Evolutionary conservation across 306 rosid genomes (phyloP), one percentile per base, ranked within the genome.

Genomic region (Medicago arabica): DNA sequence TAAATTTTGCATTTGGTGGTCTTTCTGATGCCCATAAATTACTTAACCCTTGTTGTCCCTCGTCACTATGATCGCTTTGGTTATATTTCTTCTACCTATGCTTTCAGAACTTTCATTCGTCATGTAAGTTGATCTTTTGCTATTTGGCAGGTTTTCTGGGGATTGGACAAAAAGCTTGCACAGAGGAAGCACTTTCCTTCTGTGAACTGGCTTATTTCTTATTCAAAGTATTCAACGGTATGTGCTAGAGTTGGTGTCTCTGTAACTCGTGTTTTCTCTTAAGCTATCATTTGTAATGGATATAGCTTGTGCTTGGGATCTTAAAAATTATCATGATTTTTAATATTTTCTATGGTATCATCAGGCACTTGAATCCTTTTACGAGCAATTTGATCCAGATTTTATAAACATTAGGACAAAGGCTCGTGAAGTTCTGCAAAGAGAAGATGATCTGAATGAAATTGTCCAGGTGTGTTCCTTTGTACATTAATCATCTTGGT

Each of bases 131-230:
- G 67, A 46, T 51, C 73, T 63, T 36, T 55, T 44, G 36, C 63
- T 78, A 39, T 59, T 75, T 58, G 74, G 75, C 81, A 96, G 99
- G 99, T 96, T 79, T 96, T 96, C 88, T 96, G 99, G 99, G 99
- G 99, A 74, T 82, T 96, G 84, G 99, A 96, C 83, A 96, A 96
- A 80, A 96, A 96, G 78, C 98, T 96, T 87, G 99, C 99, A 49
- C 99, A 96, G 89, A 92, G 99, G 85, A 96, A 96, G 88, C 99
- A 96, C 77, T 96, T 96, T 81, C 99, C 99, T 70, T 92, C 99
- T 72, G 99, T 96, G 54, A 96, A 96, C 87, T 96, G 99, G 99
- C 99, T 96, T 77, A 92, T 96, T 67, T 96, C 99, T 16, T 96
- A 96, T 85, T 96, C 99, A 6, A 96, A 96, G 78, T 96, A 96